Evolutionary conservation across 1,284 basidiomycete species (phyloP).

Genomic region (Papiliotrema terrestris): DNA sequence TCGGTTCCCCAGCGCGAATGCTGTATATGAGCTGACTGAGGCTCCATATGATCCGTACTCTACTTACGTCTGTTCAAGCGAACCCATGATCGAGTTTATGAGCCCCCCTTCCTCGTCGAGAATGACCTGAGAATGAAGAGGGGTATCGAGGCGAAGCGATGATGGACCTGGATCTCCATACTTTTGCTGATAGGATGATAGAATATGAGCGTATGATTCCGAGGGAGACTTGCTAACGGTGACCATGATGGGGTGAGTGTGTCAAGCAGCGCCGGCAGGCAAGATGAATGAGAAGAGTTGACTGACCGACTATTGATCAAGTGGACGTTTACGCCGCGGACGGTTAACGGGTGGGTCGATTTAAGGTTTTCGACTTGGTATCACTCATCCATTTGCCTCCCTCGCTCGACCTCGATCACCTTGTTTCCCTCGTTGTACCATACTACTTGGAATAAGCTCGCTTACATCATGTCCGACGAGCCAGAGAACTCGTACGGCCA

Average conservation of each 20-base stretch:
- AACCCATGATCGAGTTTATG: constrained; percentile 28
- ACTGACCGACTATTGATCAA: no score
- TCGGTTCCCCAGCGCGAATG: constrained; percentile 14
- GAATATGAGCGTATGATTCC: constrained; percentile 33
- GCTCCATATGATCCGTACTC: not conserved
- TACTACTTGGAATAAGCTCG: not conserved
- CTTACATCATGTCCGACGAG: constrained; percentile 11
- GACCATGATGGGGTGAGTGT: not conserved
- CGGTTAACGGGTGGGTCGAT: not conserved
- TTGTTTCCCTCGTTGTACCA: not conserved
- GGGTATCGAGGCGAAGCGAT: constrained; percentile 34
- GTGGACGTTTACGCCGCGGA: no score
- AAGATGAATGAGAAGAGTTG: no score
- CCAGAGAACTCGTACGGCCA: constrained; percentile 48
- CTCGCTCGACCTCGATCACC: not conserved
- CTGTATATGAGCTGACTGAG: constrained; percentile 7
- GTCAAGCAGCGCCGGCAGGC: no score
- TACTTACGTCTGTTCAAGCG: constrained; percentile 34
- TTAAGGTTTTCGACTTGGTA: not conserved
- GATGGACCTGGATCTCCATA: constrained; percentile 42
- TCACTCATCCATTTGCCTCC: not conserved
- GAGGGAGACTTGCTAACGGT: constrained; percentile 17
- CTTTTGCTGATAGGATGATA: constrained; percentile 38
- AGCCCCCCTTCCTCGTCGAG: constrained; percentile 39
- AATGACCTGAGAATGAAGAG: constrained; percentile 34